These are phyloP conservation scores for Crepidotus variabilis DNA, from an alignment of 768 basidiomycete species.

Conservation along the genomic window DNA sequence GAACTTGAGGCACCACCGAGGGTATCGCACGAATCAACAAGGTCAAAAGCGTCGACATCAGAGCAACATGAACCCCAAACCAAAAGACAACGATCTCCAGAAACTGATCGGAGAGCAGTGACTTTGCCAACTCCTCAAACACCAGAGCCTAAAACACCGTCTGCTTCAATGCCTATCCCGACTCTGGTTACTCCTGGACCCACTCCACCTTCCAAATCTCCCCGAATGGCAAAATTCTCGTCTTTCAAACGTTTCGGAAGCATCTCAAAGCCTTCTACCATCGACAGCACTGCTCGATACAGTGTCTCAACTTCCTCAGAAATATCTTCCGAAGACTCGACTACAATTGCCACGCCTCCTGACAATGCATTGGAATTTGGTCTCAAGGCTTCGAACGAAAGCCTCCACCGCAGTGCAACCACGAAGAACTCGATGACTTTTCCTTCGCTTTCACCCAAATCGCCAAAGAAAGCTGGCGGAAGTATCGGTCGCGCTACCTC, in stretches of 20 bases:
- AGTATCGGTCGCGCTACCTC: conserved; percentile 48
- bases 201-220: conserved; percentile 42
- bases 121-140: not conserved
- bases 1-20: conserved; percentile 5
- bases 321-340: conserved; percentile 67
- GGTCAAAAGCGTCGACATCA: conserved; percentile 3
- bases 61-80: not conserved
- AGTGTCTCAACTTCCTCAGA: conserved; percentile 60
- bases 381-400: conserved; percentile 13
- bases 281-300: conserved; percentile 37
- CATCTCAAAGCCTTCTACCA: conserved; percentile 30
- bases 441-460: conserved; percentile 51
- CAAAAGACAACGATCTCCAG: conserved; percentile 2
- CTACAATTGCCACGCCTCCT: conserved; percentile 56
- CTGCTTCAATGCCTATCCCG: not conserved
- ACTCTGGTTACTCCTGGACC: not conserved
- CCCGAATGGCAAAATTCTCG: conserved; percentile 43
- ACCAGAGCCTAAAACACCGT: not conserved
- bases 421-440: conserved; percentile 33
- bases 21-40: conserved; percentile 4
- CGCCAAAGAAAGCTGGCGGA: conserved; percentile 46
- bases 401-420: conserved; percentile 14
- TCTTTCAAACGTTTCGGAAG: conserved; percentile 45
- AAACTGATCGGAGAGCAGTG: not conserved
- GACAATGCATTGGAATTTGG: conserved; percentile 36